Percentiles rank a stretch among this genome's conserved stretches.
Evolutionary conservation across 768 basidiomycete genomes (phyloP).

Genomic region (Mycena vulgaris): DNA sequence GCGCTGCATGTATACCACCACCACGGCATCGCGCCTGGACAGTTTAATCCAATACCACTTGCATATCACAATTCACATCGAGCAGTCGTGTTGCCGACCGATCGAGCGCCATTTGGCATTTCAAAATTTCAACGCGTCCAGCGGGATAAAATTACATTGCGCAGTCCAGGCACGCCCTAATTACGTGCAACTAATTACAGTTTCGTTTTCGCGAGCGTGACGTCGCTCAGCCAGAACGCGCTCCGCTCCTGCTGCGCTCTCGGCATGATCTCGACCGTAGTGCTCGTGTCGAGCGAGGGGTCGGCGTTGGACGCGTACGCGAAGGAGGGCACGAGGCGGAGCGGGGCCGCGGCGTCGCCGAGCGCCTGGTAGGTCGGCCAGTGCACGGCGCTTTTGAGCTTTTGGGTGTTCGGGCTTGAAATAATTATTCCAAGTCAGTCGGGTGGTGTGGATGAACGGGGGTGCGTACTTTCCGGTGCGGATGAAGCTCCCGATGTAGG

Average conservation of each 20-base stretch:
- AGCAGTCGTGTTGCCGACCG: too few relatives aligned
- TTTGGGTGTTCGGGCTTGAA: background rate
- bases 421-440: background rate
- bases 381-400: background rate
- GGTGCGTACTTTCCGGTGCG: background rate
- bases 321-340: background rate
- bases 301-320: background rate
- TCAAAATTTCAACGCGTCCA: too few relatives aligned
- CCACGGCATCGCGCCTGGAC: background rate
- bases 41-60: too few relatives aligned
- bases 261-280: background rate
- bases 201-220: background rate
- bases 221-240: background rate
- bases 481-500: background rate
- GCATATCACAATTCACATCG: too few relatives aligned
- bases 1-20: constrained; percentile 3
- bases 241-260: background rate
- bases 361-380: background rate
- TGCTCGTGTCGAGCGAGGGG: background rate
- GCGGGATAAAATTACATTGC: too few relatives aligned
- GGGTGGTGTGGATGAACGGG: background rate
- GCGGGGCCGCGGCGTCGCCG: background rate
- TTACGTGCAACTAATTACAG: background rate
- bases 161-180: too few relatives aligned
- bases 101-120: too few relatives aligned